These are phyloP conservation scores for Chamaenerion angustifolium DNA, from an alignment of 345 rosid genomes.

Conservation along the genomic window DNA sequence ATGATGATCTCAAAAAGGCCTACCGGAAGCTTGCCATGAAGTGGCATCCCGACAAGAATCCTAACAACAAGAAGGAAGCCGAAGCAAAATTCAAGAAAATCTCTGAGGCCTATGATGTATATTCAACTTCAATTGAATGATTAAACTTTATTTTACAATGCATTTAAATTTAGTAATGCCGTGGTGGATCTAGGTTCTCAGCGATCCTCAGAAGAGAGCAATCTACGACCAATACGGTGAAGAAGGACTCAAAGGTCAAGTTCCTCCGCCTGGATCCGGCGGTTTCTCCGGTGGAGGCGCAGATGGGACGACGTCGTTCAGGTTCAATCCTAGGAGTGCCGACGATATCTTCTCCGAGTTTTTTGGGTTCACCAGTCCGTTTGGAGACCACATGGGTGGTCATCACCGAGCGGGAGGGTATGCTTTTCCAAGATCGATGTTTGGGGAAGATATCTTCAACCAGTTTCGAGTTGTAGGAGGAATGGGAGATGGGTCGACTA, in stretches of 20 bases:
- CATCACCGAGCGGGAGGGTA: conserved; percentile 37
- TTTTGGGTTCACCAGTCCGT: conserved; percentile 61
- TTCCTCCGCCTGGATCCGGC: conserved; percentile 56
- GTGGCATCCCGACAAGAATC: conserved; percentile 92
- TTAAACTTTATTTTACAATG: no score
- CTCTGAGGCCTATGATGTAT: conserved; percentile 91
- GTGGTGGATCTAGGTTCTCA: conserved; percentile 36
- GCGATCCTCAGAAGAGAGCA: conserved; percentile 67
- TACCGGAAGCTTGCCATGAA: conserved; percentile 87
- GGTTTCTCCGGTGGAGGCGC: conserved; percentile 31
- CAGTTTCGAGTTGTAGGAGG: conserved; percentile 21
- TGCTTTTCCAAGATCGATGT: conserved; percentile 37
- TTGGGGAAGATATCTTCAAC: conserved; percentile 47
- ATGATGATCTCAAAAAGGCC: conserved; percentile 81
- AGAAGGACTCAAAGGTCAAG: conserved; percentile 70
- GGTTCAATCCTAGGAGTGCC: conserved; percentile 65
- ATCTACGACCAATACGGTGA: conserved; percentile 88
- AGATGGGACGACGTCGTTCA: conserved; percentile 35
- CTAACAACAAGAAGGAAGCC: conserved; percentile 68
- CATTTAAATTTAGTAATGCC: not conserved
- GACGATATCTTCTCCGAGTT: conserved; percentile 81
- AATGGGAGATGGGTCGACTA: conserved; percentile 29
- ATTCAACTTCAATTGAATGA: not conserved
- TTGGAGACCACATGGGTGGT: conserved; percentile 41
- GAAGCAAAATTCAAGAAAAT: conserved; percentile 87